Conservation (phyloP, 1,284 basidiomycete genomes). For the Chondrostereum purpureum region DNA sequence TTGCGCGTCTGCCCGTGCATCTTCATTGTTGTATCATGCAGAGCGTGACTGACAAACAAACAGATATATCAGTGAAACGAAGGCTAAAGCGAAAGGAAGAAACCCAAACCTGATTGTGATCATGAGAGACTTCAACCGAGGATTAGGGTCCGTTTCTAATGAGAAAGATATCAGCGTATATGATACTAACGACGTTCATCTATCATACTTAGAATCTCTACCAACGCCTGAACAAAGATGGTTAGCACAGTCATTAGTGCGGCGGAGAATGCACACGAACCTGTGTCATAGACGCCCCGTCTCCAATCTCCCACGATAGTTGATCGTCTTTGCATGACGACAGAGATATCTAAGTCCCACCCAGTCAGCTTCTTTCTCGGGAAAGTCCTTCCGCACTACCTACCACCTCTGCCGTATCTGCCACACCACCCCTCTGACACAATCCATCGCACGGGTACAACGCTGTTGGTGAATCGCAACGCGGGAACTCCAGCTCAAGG, state of each 20-base stretch:
- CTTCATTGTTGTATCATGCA: conserved; percentile 7
- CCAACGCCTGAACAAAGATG: not conserved
- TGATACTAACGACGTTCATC: no score
- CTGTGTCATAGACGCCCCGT: conserved; percentile 27
- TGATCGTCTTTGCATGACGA: conserved; percentile 27
- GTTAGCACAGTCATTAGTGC: not conserved
- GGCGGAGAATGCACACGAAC: conserved; percentile 12
- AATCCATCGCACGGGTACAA: not conserved
- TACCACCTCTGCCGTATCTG: conserved; percentile 7
- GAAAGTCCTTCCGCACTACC: no score
- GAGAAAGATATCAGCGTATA: no score
- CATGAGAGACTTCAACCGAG: conserved; percentile 19
- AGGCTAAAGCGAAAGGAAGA: not conserved
- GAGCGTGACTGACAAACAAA: conserved; percentile 8
- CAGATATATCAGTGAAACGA: not conserved
- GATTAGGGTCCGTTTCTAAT: conserved; percentile 15
- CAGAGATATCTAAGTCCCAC: conserved; percentile 22
- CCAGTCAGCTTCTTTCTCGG: no score
- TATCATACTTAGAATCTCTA: conserved; percentile 2
- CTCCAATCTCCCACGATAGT: conserved; percentile 23
- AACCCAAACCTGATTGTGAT: conserved; percentile 17
- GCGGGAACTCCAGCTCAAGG: not conserved
- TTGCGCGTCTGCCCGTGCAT: conserved; percentile 9
- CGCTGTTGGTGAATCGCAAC: not conserved
- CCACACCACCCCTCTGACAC: not conserved